Evolutionary conservation across 2,329 filamentous ascomycete species (phyloP).

Genomic region (Lachnellula hyalina): DNA sequence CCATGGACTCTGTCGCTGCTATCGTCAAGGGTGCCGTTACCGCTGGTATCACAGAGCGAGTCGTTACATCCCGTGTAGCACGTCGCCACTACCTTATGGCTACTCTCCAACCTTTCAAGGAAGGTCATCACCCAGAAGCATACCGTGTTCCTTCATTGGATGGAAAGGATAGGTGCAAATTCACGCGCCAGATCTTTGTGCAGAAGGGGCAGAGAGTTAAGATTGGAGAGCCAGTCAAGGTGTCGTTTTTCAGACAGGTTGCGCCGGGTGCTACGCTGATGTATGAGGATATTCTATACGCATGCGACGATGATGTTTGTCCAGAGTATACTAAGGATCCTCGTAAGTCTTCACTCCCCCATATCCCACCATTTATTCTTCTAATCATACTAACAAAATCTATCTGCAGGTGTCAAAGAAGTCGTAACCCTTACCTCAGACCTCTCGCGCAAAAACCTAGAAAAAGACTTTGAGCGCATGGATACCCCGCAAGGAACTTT

Average conservation of each 20-base stretch:
- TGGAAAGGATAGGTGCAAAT: conserved; percentile 97
- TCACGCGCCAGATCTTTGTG: conserved; percentile 96
- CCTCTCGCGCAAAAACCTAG: conserved; percentile 93
- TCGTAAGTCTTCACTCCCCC: conserved; percentile 58
- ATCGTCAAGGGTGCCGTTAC: conserved; percentile 99
- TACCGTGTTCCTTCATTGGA: conserved; percentile 96
- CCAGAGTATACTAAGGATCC: conserved; percentile 99
- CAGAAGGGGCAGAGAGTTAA: conserved; percentile 98
- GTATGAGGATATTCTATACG: conserved; percentile 98
- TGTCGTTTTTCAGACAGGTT: conserved; percentile 97
- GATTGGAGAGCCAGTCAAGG: conserved; percentile 98
- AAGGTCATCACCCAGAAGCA: conserved; percentile 95
- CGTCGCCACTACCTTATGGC: conserved; percentile 99
- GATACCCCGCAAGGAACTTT: conserved; percentile 96
- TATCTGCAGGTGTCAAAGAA: conserved; percentile 82
- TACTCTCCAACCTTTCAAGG: conserved; percentile 96
- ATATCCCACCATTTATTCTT: neutral
- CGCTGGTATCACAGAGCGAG: conserved; percentile 92
- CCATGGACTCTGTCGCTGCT: conserved; percentile 97
- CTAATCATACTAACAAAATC: conserved; percentile 25
- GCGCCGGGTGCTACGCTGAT: conserved; percentile 95
- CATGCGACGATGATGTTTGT: conserved; percentile 95
- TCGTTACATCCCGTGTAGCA: conserved; percentile 94
- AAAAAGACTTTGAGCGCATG: conserved; percentile 99
- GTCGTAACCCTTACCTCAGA: conserved; percentile 97